Conservation (phyloP, 1,284 basidiomycete species). For the Pseudozyma thailandica region DNA sequence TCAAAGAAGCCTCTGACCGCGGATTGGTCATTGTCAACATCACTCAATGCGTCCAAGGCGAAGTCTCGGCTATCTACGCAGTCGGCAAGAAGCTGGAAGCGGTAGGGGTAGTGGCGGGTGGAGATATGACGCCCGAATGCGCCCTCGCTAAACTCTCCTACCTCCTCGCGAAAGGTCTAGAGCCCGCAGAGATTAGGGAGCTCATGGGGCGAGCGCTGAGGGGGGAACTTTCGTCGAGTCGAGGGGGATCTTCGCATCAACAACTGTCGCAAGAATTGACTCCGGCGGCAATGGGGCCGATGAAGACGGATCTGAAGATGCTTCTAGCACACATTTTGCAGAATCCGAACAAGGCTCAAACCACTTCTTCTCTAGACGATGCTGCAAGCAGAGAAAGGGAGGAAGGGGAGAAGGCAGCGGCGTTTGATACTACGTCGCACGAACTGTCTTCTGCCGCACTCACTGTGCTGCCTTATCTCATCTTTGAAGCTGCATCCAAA, state of each 20-base stretch:
- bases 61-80: slow-evolving; percentile 74
- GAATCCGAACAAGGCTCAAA: slow-evolving; percentile 31
- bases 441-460: slow-evolving; percentile 30
- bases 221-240: slow-evolving; percentile 78
- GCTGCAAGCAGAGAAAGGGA: neutral
- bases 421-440: slow-evolving; percentile 30
- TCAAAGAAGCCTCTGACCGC: slow-evolving; percentile 82
- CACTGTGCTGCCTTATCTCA: slow-evolving; percentile 42
- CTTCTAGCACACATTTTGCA: slow-evolving; percentile 47
- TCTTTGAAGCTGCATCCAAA: slow-evolving; percentile 39
- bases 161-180: slow-evolving; percentile 84
- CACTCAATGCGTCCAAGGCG: slow-evolving; percentile 80
- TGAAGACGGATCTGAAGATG: slow-evolving; percentile 38
- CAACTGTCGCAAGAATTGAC: slow-evolving; percentile 29
- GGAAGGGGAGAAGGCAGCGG: too few species aligned
- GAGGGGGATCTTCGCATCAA: slow-evolving; percentile 12
- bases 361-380: neutral
- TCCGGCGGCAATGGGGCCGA: slow-evolving; percentile 25
- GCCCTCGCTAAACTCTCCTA: slow-evolving; percentile 89
- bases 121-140: slow-evolving; percentile 94
- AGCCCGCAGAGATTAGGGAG: slow-evolving; percentile 76
- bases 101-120: slow-evolving; percentile 59
- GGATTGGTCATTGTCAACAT: slow-evolving; percentile 90
- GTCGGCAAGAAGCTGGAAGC: slow-evolving; percentile 78
- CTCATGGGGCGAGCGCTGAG: slow-evolving; percentile 83